Base-by-base conservation (phyloP, 108 stramenopile species). In the Conticribra guillardii region DNA sequence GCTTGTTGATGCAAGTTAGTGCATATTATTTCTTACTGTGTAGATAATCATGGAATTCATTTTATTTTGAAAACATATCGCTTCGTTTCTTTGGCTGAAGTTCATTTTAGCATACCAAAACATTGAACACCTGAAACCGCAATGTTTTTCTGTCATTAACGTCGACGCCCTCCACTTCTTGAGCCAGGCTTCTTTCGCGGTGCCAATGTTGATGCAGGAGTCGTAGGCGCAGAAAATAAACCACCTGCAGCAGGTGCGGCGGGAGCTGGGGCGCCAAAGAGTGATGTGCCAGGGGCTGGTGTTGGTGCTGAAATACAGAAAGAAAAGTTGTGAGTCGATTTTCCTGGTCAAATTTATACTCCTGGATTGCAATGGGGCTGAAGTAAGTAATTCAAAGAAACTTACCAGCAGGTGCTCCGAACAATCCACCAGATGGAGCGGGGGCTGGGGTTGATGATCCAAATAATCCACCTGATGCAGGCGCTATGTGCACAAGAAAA, bases 191-290 rank as follows among this genome's bases (percentile, higher is more conserved):
- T 77, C 44, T 77, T 77, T 31, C 68, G 54, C 7, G 76, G 76
- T 52, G 76, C 76, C 19, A 77, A 53, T 4, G 76, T 77, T 21
- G 76, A 69, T 52, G 76, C 76, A 29, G 76, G 76, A 17, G 76
- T 77, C 3, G 76, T 77, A 0, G 76, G 76, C 19, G 62, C 76
- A 31, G 61, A 49, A 45, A 74, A 74, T 22, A 80, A 33, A 22
- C 60, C 48, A 16, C 74, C 74, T 24, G 53, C 76, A 22, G 80
- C 73, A 22, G 73, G 29, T 5, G 89, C 73, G 14, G 84, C 84
- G 3, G 87, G 80, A n/a, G 84, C 79, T 1, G 85, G 65, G 14
- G 55, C 47, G 0, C 81, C 86, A 59, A 84, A 82, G 16, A 84
- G 47, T 41, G 82, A 82, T 29, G n/a, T n/a, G n/a, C 80, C 71